A percentile compares a stretch with the other conserved stretches of the same genome.
Conservation (phyloP, 805 yeast species). For the Debaryomyces castellii region DNA sequence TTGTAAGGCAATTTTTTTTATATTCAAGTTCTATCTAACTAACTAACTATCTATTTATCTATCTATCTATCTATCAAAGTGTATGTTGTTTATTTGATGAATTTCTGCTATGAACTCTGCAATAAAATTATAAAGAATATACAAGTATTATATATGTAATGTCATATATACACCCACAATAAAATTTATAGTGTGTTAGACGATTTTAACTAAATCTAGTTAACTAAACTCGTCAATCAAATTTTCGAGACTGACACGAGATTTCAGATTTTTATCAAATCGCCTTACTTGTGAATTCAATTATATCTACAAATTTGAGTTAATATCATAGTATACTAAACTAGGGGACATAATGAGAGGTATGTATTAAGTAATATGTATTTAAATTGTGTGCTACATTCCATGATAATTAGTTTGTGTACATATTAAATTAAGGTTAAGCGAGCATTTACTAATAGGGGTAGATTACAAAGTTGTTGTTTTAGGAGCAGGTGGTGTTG, state of each 20-base stretch:
- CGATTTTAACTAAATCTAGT: not conserved
- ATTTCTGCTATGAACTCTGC: too few species aligned
- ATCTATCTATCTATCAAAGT: not conserved
- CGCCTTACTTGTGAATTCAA: not conserved
- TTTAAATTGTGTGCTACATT: not conserved
- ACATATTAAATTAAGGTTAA: not conserved
- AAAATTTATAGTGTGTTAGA: not conserved
- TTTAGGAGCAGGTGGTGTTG: slow-evolving; percentile 96
- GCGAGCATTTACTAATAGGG: not conserved
- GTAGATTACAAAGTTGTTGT: slow-evolving; percentile 86
- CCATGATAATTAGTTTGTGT: not conserved
- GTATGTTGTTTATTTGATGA: too few species aligned
- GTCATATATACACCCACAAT: not conserved
- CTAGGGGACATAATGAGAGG: slow-evolving; percentile 5
- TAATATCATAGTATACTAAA: not conserved
- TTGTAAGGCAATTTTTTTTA: too few species aligned
- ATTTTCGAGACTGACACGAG: not conserved
- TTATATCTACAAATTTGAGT: not conserved
- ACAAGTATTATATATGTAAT: not conserved
- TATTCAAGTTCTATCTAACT: too few species aligned
- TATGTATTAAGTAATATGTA: not conserved
- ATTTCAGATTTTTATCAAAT: not conserved
- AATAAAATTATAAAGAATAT: too few species aligned
- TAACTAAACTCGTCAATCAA: not conserved
- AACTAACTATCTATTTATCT: too few species aligned